Conservation (phyloP, 768 basidiomycete genomes). For the Albatrellus ellisii region DNA sequence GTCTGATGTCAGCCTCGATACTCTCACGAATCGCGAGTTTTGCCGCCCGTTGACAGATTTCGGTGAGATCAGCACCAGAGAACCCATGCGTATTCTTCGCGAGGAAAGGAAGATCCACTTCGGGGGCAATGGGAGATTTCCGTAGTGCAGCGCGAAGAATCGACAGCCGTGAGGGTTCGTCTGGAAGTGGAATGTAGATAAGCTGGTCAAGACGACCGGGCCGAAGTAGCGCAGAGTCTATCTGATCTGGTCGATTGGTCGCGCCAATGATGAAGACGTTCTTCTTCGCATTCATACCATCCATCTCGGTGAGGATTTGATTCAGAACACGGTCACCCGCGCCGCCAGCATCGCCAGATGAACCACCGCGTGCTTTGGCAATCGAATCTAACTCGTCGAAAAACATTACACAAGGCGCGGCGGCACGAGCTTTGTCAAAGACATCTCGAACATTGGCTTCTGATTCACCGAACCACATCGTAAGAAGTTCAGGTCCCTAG, state of each 20-base stretch:
- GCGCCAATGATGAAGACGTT: slow-evolving; percentile 98
- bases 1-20: slow-evolving; percentile 84
- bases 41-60: slow-evolving; percentile 95
- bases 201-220: slow-evolving; percentile 98
- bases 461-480: slow-evolving; percentile 99
- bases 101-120: slow-evolving; percentile 78
- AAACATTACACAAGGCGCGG: slow-evolving; percentile 99
- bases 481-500: slow-evolving; percentile 90
- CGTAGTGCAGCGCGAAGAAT: slow-evolving; percentile 88
- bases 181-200: slow-evolving; percentile 97
- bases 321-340: slow-evolving; percentile 97
- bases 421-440: slow-evolving; percentile 98
- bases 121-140: slow-evolving; percentile 76
- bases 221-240: slow-evolving; percentile 85
- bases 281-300: slow-evolving; percentile 98
- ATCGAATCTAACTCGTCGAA: slow-evolving; percentile 99
- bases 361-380: slow-evolving; percentile 88
- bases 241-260: slow-evolving; percentile 94
- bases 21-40: slow-evolving; percentile 94
- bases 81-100: slow-evolving; percentile 92
- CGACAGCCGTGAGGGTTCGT: slow-evolving; percentile 80
- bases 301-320: slow-evolving; percentile 96
- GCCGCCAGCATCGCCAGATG: slow-evolving; percentile 83
- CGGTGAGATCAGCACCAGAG: slow-evolving; percentile 99
- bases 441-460: slow-evolving; percentile 99